These are phyloP conservation scores for Talaromyces stipitatus DNA, from an alignment of 495 filamentous ascomycete genomes.

Conservation along the genomic window DNA sequence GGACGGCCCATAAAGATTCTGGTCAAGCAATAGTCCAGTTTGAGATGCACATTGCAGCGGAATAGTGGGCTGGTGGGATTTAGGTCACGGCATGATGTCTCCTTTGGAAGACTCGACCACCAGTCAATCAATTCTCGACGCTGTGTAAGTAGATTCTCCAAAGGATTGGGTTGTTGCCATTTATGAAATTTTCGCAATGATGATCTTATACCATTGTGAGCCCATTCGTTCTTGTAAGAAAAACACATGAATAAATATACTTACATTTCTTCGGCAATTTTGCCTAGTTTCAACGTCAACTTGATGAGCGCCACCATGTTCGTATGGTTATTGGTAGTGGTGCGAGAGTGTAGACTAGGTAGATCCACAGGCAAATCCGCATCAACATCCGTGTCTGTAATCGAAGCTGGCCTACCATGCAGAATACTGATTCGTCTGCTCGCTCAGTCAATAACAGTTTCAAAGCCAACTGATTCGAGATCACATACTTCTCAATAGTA, in stretches of 20 bases:
- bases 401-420: conserved; percentile 39
- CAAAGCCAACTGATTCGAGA: not conserved
- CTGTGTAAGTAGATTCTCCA: conserved; percentile 33
- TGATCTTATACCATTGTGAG: conserved; percentile 16
- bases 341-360: conserved; percentile 14
- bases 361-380: conserved; percentile 38
- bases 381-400: conserved; percentile 39
- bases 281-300: conserved; percentile 36
- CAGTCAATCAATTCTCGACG: conserved; percentile 38
- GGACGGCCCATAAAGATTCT: conserved; percentile 42
- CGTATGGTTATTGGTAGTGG: conserved; percentile 23
- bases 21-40: conserved; percentile 41
- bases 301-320: conserved; percentile 41
- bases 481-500: conserved; percentile 39
- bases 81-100: conserved; percentile 33
- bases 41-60: conserved; percentile 41
- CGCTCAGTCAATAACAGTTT: not conserved
- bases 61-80: conserved; percentile 32
- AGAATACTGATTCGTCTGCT: conserved; percentile 26
- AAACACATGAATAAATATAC: not conserved
- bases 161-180: conserved; percentile 35
- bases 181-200: conserved; percentile 31
- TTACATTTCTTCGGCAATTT: conserved; percentile 39
- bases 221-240: not conserved
- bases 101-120: conserved; percentile 42